Evolutionary conservation across 2,329 filamentous ascomycete species (phyloP).

Genomic region (Achaetomium macrosporum): DNA sequence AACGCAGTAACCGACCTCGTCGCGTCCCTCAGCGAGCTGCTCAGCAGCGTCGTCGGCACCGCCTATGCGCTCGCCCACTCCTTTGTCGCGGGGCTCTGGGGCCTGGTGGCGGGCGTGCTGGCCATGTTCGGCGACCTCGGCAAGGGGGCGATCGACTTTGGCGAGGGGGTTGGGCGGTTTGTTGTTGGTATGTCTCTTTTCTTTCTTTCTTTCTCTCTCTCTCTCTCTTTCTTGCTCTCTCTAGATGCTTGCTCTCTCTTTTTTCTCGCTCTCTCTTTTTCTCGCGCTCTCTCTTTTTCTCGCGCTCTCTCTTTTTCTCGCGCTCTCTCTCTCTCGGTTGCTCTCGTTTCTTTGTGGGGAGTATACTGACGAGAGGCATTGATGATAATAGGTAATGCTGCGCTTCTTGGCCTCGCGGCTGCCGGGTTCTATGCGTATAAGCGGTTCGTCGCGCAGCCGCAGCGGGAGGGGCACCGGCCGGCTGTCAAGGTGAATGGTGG

Average conservation of each 20-base stretch:
- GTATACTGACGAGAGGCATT: not conserved
- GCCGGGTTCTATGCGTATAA: conserved; percentile 22
- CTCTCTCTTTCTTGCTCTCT: not conserved
- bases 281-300: too few relatives aligned
- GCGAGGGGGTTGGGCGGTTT: conserved; percentile 25
- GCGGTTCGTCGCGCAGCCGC: conserved; percentile 20
- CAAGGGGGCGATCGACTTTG: conserved; percentile 23
- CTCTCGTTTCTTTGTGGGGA: too few relatives aligned
- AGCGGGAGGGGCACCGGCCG: conserved; percentile 14
- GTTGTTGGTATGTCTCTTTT: conserved; percentile 20
- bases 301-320: too few relatives aligned
- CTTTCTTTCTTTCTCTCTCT: not conserved
- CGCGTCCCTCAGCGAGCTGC: conserved; percentile 25
- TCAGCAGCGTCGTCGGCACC: conserved; percentile 22
- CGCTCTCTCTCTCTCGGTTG: too few relatives aligned
- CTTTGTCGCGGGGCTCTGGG: conserved; percentile 21
- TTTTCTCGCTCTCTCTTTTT: too few relatives aligned
- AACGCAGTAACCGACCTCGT: conserved; percentile 24
- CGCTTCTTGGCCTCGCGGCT: conserved; percentile 26
- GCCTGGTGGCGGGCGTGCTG: conserved; percentile 23
- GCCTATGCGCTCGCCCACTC: conserved; percentile 24
- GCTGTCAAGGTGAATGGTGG: conserved; percentile 6
- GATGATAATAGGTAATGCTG: conserved; percentile 27
- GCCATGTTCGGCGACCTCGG: conserved; percentile 22
- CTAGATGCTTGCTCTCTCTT: too few relatives aligned